Percentiles rank a stretch among this genome's conserved stretches.
Conservation (phyloP, 2,329 filamentous ascomycete genomes). For the Penicillium sp. region DNA sequence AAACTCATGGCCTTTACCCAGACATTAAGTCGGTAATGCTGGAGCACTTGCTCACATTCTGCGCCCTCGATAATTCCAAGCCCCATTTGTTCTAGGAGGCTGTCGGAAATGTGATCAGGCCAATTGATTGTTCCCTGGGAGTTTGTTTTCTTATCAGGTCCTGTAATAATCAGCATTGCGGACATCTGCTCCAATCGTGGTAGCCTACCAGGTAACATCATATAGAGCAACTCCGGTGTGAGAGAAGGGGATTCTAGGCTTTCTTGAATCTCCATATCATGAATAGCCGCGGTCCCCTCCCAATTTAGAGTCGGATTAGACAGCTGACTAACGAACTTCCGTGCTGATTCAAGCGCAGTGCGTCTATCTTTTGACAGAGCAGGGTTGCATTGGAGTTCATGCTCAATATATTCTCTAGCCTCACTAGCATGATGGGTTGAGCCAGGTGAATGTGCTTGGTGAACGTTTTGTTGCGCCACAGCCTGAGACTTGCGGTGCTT, state of each 20-base stretch:
- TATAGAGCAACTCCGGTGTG: slow-evolving; percentile 19
- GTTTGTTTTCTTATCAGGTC: slow-evolving; percentile 14
- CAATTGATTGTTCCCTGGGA: slow-evolving; percentile 16
- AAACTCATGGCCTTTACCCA: slow-evolving; percentile 16
- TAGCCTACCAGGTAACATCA: slow-evolving; percentile 17
- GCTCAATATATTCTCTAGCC: slow-evolving; percentile 19
- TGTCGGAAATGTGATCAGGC: slow-evolving; percentile 21
- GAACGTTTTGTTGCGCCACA: slow-evolving; percentile 2
- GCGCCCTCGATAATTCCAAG: slow-evolving; percentile 18
- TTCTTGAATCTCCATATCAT: slow-evolving; percentile 10
- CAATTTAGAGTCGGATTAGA: slow-evolving; percentile 17
- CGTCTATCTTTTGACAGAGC: slow-evolving; percentile 18
- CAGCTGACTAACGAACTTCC: slow-evolving; percentile 16
- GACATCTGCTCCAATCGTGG: background rate
- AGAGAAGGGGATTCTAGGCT: slow-evolving; percentile 11
- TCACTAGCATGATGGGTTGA: slow-evolving; percentile 18
- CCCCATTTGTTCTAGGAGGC: slow-evolving; percentile 18
- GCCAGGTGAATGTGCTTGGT: slow-evolving; percentile 11
- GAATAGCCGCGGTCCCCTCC: slow-evolving; percentile 4
- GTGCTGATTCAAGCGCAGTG: slow-evolving; percentile 13
- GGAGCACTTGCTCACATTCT: slow-evolving; percentile 15
- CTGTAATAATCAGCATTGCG: slow-evolving; percentile 3
- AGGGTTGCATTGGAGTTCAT: slow-evolving; percentile 19
- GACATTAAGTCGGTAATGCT: slow-evolving; percentile 17
- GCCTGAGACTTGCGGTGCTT: slow-evolving; percentile 14